Conservation (phyloP, 2,329 filamentous ascomycete species). For the Colletotrichum australisinense region DNA sequence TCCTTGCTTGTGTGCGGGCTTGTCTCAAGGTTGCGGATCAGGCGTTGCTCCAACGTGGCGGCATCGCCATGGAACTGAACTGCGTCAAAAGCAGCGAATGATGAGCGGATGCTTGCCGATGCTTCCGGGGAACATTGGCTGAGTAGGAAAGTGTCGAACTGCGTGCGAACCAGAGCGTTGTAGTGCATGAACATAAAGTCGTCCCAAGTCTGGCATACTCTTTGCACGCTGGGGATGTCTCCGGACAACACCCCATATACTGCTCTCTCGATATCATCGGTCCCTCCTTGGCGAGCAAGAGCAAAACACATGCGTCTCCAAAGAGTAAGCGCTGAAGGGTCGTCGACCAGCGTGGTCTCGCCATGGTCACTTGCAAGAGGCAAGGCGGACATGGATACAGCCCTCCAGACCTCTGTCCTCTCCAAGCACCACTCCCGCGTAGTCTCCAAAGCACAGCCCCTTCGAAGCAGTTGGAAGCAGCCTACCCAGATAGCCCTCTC, state of each 20-base stretch:
- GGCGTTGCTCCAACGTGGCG: slow-evolving; percentile 62
- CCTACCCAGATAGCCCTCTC: slow-evolving; percentile 92
- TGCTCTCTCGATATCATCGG: slow-evolving; percentile 84
- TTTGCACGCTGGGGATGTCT: slow-evolving; percentile 81
- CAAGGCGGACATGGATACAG: slow-evolving; percentile 81
- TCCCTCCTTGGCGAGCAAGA: slow-evolving; percentile 74
- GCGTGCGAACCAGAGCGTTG: slow-evolving; percentile 83
- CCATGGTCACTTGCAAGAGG: slow-evolving; percentile 63
- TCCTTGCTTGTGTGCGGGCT: slow-evolving; percentile 67
- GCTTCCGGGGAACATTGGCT: slow-evolving; percentile 64
- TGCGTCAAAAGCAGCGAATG: slow-evolving; percentile 73
- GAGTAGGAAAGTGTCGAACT: slow-evolving; percentile 80
- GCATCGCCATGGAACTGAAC: slow-evolving; percentile 71
- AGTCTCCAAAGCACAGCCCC: slow-evolving; percentile 79
- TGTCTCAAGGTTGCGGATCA: slow-evolving; percentile 71
- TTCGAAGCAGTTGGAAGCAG: slow-evolving; percentile 92
- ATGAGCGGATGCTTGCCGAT: slow-evolving; percentile 64
- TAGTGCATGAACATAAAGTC: slow-evolving; percentile 89
- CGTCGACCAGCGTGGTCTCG: slow-evolving; percentile 51
- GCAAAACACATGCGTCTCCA: slow-evolving; percentile 85
- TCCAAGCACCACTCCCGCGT: slow-evolving; percentile 90
- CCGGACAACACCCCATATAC: slow-evolving; percentile 93
- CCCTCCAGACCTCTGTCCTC: slow-evolving; percentile 89
- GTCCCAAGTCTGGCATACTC: slow-evolving; percentile 83
- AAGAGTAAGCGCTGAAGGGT: slow-evolving; percentile 64